Conservation (phyloP, 1,284 basidiomycete genomes). For the Thelephora terrestris region DNA sequence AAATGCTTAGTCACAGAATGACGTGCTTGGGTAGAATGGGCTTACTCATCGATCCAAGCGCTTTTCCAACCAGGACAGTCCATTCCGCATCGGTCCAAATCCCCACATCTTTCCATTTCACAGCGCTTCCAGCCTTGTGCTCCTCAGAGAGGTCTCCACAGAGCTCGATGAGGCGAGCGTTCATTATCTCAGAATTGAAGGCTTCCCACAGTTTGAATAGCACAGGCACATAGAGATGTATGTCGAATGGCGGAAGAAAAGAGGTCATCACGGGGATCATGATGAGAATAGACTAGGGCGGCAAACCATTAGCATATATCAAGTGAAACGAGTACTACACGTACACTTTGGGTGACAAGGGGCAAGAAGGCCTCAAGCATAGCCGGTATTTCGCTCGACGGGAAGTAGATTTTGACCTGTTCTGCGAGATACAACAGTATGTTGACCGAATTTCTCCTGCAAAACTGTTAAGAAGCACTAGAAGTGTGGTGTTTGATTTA, state of each 20-base stretch:
- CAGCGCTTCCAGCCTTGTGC: constrained; percentile 55
- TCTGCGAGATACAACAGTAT: constrained; percentile 67
- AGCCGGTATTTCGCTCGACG: constrained; percentile 51
- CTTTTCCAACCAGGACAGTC: constrained; percentile 79
- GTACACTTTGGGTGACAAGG: constrained; percentile 50
- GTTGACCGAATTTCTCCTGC: constrained; percentile 55
- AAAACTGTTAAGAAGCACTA: constrained; percentile 10
- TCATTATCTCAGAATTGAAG: constrained; percentile 72
- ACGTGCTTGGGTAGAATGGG: constrained; percentile 11
- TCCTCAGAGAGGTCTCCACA: constrained; percentile 70
- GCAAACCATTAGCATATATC: constrained; percentile 4
- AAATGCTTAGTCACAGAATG: constrained; percentile 6
- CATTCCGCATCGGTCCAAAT: constrained; percentile 88
- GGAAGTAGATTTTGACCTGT: constrained; percentile 60
- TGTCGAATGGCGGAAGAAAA: constrained; percentile 65
- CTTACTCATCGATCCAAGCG: constrained; percentile 81
- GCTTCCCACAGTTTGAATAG: constrained; percentile 81
- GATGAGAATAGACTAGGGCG: constrained; percentile 44
- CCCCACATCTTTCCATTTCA: constrained; percentile 70
- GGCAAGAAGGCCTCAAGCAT: constrained; percentile 72
- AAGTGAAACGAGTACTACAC: constrained; percentile 11
- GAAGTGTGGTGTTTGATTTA: not conserved
- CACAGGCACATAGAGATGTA: constrained; percentile 59
- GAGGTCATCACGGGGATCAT: constrained; percentile 66
- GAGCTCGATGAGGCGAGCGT: constrained; percentile 81